A percentile compares a stretch with the other conserved stretches of the same genome.
phyloP scores from a whole-genome alignment of 2,329 filamentous ascomycete species.

The Ophiosphaerella korrae region DNA sequence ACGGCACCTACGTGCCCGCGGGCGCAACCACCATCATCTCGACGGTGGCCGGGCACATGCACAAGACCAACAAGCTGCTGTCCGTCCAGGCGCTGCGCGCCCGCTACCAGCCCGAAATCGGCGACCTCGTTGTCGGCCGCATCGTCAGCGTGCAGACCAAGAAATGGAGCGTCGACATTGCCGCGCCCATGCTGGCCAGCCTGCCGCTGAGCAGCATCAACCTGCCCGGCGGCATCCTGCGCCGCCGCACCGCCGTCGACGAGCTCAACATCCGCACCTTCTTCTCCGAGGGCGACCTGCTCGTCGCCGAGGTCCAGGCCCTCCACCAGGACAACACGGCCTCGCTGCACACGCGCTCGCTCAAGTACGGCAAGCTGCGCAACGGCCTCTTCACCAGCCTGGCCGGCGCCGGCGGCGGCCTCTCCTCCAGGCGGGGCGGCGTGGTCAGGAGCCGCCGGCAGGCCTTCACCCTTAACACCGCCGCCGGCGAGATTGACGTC shows the following conservation, averaged over 20 bases:
- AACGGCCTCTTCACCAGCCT: slow-evolving; percentile 91
- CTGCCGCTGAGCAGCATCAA: slow-evolving; percentile 91
- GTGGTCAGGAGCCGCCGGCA: slow-evolving; percentile 85
- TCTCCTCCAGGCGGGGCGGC: slow-evolving; percentile 60
- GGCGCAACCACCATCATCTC: slow-evolving; percentile 74
- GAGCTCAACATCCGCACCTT: slow-evolving; percentile 98
- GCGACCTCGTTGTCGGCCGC: slow-evolving; percentile 90
- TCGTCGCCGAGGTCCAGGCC: slow-evolving; percentile 93
- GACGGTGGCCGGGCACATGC: slow-evolving; percentile 86
- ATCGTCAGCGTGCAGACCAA: slow-evolving; percentile 93
- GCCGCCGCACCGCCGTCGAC: slow-evolving; percentile 91
- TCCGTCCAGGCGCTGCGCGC: slow-evolving; percentile 89
- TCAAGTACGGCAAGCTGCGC: slow-evolving; percentile 93
- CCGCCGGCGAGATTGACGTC: slow-evolving; percentile 75
- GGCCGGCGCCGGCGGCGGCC: slow-evolving; percentile 74
- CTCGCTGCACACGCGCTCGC: slow-evolving; percentile 82
- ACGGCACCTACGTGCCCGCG: slow-evolving; percentile 81
- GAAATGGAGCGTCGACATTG: slow-evolving; percentile 94
- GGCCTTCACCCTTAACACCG: slow-evolving; percentile 74
- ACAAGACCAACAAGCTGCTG: slow-evolving; percentile 95
- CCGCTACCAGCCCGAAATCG: slow-evolving; percentile 93
- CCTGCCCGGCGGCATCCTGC: slow-evolving; percentile 87
- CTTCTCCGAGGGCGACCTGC: slow-evolving; percentile 90
- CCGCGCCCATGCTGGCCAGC: slow-evolving; percentile 81
- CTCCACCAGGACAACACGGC: slow-evolving; percentile 86